Evolutionary conservation across 2,329 filamentous ascomycete genomes (phyloP).

Genomic region (Alternaria conjuncta): DNA sequence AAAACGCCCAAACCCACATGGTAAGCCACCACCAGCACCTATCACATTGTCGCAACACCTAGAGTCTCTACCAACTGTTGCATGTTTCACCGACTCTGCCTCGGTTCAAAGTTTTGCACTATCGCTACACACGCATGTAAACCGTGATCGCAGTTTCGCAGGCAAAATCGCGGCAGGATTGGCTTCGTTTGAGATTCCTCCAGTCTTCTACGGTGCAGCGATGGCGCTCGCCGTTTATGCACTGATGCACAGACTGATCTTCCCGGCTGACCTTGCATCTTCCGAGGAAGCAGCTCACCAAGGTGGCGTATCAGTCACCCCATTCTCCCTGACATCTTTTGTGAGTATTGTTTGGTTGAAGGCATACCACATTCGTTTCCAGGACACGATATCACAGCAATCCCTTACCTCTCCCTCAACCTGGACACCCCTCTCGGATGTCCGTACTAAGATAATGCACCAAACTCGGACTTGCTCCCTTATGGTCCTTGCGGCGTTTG

Average conservation of each 20-base stretch:
- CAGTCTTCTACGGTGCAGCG: conserved; percentile 8
- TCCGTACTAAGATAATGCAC: not conserved
- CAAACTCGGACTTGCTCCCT: not conserved
- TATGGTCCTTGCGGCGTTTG: not conserved
- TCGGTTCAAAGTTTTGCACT: not conserved
- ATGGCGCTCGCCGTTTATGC: not conserved
- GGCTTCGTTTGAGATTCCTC: conserved; percentile 7
- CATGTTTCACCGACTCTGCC: conserved; percentile 4
- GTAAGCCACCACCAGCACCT: conserved; percentile 17
- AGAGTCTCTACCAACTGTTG: not conserved
- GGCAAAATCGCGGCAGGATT: not conserved
- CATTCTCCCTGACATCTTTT: not conserved
- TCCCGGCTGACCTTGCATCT: conserved; percentile 11
- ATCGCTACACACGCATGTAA: not conserved
- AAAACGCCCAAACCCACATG: conserved; percentile 11
- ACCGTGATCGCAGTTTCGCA: not conserved
- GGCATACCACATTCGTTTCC: not conserved
- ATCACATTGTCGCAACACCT: conserved; percentile 2
- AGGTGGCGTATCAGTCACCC: conserved; percentile 1
- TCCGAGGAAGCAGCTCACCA: not conserved
- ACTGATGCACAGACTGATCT: conserved; percentile 7
- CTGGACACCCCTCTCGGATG: not conserved
- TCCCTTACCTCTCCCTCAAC: not conserved
- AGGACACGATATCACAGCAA: not conserved
- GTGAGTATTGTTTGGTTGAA: not conserved